A percentile compares a stretch with the other conserved stretches of the same genome.
These are phyloP conservation scores for Backusella sp. DNA, from an alignment of 192 early-diverging fungal genomes.

Conservation along the genomic window DNA sequence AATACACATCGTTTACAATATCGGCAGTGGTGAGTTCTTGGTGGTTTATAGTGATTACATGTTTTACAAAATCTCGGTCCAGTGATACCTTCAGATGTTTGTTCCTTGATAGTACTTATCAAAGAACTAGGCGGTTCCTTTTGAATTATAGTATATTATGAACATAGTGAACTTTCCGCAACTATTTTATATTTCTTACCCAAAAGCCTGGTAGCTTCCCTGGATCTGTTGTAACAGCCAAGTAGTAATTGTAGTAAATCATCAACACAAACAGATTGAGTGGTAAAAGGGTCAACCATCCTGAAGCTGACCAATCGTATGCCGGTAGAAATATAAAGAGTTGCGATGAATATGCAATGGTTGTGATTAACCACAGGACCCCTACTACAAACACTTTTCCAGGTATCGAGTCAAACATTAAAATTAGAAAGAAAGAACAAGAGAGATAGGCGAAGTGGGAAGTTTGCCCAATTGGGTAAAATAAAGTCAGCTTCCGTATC, in stretches of 20 bases:
- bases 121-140: slow-evolving; percentile 22
- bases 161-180: neutral
- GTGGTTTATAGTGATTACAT: slow-evolving; percentile 68
- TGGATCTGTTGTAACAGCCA: slow-evolving; percentile 75
- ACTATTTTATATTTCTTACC: slow-evolving; percentile 21
- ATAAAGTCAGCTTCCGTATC: neutral
- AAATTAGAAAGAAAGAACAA: neutral
- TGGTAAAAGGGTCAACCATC: slow-evolving; percentile 46
- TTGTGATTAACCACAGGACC: slow-evolving; percentile 24
- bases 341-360: slow-evolving; percentile 39
- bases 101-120: slow-evolving; percentile 20
- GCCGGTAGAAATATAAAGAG: slow-evolving; percentile 28
- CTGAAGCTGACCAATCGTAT: slow-evolving; percentile 13
- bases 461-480: neutral
- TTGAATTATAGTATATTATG: neutral
- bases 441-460: neutral
- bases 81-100: slow-evolving; percentile 52
- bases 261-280: slow-evolving; percentile 78
- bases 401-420: slow-evolving; percentile 27
- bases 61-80: slow-evolving; percentile 73
- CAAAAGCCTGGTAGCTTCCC: slow-evolving; percentile 68
- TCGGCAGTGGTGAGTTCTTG: slow-evolving; percentile 76
- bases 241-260: slow-evolving; percentile 86
- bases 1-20: slow-evolving; percentile 81
- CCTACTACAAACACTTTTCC: slow-evolving; percentile 35